These are phyloP conservation scores for Lyophyllum atratum DNA, from an alignment of 768 basidiomycete species.

Conservation along the genomic window DNA sequence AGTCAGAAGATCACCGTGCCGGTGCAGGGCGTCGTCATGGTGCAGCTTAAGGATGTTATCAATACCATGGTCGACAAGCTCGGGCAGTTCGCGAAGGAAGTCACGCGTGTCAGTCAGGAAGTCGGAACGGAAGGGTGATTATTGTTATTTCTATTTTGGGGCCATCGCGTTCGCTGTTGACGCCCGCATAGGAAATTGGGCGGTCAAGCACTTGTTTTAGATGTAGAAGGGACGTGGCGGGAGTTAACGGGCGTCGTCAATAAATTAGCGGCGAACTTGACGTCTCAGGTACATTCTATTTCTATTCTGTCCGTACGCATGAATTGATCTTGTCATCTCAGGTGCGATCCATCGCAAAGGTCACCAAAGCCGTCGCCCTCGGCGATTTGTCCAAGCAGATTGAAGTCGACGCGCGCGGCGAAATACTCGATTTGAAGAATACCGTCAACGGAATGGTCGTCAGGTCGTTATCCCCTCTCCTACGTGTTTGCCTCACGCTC, in stretches of 20 bases:
- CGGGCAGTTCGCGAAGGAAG: constrained; percentile 88
- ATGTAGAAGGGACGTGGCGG: constrained; percentile 91
- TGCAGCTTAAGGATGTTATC: constrained; percentile 78
- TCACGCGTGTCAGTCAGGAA: constrained; percentile 82
- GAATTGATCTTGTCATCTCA: constrained; percentile 3
- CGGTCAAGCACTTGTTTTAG: constrained; percentile 82
- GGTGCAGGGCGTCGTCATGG: constrained; percentile 79
- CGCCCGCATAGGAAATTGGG: constrained; percentile 71
- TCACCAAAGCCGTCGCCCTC: constrained; percentile 91
- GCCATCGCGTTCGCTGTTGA: background rate
- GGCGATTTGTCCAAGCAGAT: constrained; percentile 91
- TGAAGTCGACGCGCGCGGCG: constrained; percentile 87
- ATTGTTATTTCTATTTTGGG: constrained; percentile 1
- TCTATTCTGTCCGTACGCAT: background rate
- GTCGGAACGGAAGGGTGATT: constrained; percentile 82
- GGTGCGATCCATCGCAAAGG: constrained; percentile 87
- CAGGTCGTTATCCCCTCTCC: constrained; percentile 27
- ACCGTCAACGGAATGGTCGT: constrained; percentile 64
- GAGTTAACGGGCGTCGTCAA: constrained; percentile 84
- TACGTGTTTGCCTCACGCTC: constrained; percentile 33
- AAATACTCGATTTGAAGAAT: constrained; percentile 82
- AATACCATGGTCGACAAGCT: constrained; percentile 71
- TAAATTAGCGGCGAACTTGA: constrained; percentile 78
- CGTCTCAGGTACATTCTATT: constrained; percentile 51
- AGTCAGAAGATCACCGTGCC: constrained; percentile 80